Base-by-base conservation (phyloP, 805 yeast species). In the Candida piceae region DNA sequence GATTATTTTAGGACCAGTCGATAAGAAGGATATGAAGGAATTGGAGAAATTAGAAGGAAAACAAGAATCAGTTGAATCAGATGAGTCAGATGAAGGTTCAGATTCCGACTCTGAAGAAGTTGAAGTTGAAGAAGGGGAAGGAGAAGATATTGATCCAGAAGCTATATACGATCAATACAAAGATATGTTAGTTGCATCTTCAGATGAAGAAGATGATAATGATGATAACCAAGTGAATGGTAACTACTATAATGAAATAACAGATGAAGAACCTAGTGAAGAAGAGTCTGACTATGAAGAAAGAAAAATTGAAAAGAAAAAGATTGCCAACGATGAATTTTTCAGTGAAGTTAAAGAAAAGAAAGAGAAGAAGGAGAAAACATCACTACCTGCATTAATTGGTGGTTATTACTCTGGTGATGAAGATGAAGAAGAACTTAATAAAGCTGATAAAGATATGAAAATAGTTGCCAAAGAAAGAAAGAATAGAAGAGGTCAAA, bases 401-500 rank as follows among this genome's bases (percentile, higher is more conserved):
- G 64, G 76, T 1, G 98, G 98, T 4, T 93, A 85, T 59, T 74
- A 73, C 41, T 87, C 96, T 5, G 94, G 87, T 5, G 96, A 84
- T 3, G 67, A 60, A 32, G 80, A 85, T 1, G 94, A 84, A 24
- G 77, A 71, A 12, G 70, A 67, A 23, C 37, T 45, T 9, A 43
- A 33, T 7, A 70, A 68, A 12, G 54, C 55, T 3, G 65, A 65
- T 37, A 60, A 69, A 51, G 80, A 74, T 50, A 57, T 65, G 32
- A 72, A 77, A 39, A 69, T 66, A 32, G 63, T 70, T 4, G 77
- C 80, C 1, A 54, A 73, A 20, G 63, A 60, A 43, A 74, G 90
- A 45, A 87, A 88, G 51, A 93, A 93, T 60, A 73, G 98, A 64
- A 78, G 97, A 60, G 98, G 98, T 18, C 98, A 93, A 66, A 72